Evolutionary conservation across 2,329 filamentous ascomycete genomes (phyloP).

Genomic region (Cadophora gregata): DNA sequence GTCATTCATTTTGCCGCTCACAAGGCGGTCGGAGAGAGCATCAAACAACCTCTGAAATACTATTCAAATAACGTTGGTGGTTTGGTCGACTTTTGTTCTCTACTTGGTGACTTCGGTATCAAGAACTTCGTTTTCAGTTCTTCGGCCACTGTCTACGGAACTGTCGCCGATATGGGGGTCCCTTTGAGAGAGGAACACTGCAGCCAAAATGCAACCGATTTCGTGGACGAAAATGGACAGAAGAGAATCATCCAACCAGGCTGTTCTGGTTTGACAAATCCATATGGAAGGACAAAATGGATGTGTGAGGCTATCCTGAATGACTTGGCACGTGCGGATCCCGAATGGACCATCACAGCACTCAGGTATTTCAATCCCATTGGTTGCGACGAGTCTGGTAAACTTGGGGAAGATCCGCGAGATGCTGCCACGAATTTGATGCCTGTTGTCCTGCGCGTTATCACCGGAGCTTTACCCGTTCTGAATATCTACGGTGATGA

Average conservation of each 20-base stretch:
- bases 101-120: slow-evolving; percentile 64
- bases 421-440: slow-evolving; percentile 68
- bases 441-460: slow-evolving; percentile 66
- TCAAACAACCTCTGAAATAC: slow-evolving; percentile 64
- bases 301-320: slow-evolving; percentile 71
- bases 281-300: slow-evolving; percentile 71
- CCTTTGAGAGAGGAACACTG: slow-evolving; percentile 62
- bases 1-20: slow-evolving; percentile 75
- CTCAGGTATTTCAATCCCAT: slow-evolving; percentile 73
- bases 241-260: slow-evolving; percentile 53
- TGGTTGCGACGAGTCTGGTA: slow-evolving; percentile 67
- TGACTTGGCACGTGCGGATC: slow-evolving; percentile 64
- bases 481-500: slow-evolving; percentile 69
- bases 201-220: slow-evolving; percentile 56
- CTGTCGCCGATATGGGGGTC: slow-evolving; percentile 55
- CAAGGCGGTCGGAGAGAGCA: slow-evolving; percentile 62
- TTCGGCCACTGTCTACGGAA: slow-evolving; percentile 71
- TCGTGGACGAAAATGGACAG: slow-evolving; percentile 50
- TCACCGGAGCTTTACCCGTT: slow-evolving; percentile 58
- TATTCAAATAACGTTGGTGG: slow-evolving; percentile 73
- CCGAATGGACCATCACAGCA: slow-evolving; percentile 66
- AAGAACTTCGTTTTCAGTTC: slow-evolving; percentile 72
- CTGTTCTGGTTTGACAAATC: slow-evolving; percentile 64
- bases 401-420: slow-evolving; percentile 68
- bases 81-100: slow-evolving; percentile 62